Evolutionary conservation across 2,329 filamentous ascomycete genomes (phyloP).

Genomic region (Calonectria henricotiae): DNA sequence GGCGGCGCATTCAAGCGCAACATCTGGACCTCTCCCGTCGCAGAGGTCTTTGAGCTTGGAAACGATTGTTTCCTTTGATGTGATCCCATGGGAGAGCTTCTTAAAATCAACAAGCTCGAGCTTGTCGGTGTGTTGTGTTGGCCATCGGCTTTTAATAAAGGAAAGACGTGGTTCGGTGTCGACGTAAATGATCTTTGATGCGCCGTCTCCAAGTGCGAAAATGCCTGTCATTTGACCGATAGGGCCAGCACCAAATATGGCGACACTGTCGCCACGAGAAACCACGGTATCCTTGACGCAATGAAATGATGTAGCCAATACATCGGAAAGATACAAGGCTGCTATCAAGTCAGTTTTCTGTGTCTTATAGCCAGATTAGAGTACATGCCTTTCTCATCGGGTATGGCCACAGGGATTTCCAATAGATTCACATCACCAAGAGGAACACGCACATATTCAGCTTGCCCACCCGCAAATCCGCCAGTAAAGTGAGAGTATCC

Average conservation of each 20-base stretch:
- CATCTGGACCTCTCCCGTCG: slow-evolving; percentile 81
- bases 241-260: slow-evolving; percentile 88
- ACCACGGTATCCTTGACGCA: slow-evolving; percentile 88
- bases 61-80: slow-evolving; percentile 75
- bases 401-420: slow-evolving; percentile 80
- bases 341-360: background rate
- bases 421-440: slow-evolving; percentile 86
- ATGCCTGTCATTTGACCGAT: slow-evolving; percentile 89
- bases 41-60: slow-evolving; percentile 82
- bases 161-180: slow-evolving; percentile 82
- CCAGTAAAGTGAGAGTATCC: slow-evolving; percentile 86
- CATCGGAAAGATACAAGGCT: slow-evolving; percentile 84
- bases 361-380: fast-evolving
- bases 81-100: slow-evolving; percentile 72
- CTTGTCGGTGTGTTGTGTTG: slow-evolving; percentile 65
- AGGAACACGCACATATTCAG: slow-evolving; percentile 89
- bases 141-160: slow-evolving; percentile 76
- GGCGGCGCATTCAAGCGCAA: slow-evolving; percentile 77
- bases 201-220: slow-evolving; percentile 83
- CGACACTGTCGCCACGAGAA: slow-evolving; percentile 83
- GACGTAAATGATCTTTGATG: slow-evolving; percentile 83
- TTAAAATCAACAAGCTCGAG: slow-evolving; percentile 81
- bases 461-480: slow-evolving; percentile 90
- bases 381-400: slow-evolving; percentile 81
- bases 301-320: slow-evolving; percentile 85